Evolutionary conservation across 371 early-diverging fungal species (phyloP).

Genomic region (Actinomortierella wolfii): DNA sequence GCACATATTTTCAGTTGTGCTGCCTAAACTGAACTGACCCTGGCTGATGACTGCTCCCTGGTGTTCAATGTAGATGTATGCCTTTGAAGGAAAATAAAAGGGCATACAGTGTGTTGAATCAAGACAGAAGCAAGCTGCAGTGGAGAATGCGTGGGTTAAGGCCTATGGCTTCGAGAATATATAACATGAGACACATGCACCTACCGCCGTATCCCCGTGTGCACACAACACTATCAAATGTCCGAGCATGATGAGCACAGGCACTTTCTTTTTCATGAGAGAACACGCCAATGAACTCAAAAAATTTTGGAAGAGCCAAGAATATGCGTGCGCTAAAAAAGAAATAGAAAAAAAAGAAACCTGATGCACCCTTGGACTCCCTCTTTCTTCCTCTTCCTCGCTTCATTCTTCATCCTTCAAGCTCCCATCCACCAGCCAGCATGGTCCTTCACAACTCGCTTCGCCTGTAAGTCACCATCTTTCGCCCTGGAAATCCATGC

Average conservation of each 20-base stretch:
- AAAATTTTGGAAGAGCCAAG: not conserved
- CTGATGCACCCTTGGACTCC: not conserved
- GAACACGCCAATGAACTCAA: not conserved
- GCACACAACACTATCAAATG: too few relatives aligned
- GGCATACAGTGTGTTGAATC: too few relatives aligned
- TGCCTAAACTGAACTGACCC: too few relatives aligned
- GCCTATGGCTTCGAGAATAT: too few relatives aligned
- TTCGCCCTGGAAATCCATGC: not conserved
- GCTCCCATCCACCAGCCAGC: slow-evolving; percentile 9
- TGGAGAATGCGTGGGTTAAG: too few relatives aligned
- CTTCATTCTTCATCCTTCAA: slow-evolving; percentile 3
- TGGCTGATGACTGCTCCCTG: too few relatives aligned
- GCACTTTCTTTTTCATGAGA: not conserved
- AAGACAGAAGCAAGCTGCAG: too few relatives aligned
- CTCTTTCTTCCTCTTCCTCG: slow-evolving; percentile 6
- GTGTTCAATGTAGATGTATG: too few relatives aligned
- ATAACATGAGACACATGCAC: too few relatives aligned
- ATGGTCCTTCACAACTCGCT: slow-evolving; percentile 37
- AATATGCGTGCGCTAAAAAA: not conserved
- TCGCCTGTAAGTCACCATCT: slow-evolving; percentile 27
- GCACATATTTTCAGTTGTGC: too few relatives aligned
- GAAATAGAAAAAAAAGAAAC: slow-evolving; percentile 6
- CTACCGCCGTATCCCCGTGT: too few relatives aligned
- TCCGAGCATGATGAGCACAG: not conserved
- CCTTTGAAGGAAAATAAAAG: too few relatives aligned